Conservation (phyloP, 805 yeast species). For the Starmerella bacillaris region DNA sequence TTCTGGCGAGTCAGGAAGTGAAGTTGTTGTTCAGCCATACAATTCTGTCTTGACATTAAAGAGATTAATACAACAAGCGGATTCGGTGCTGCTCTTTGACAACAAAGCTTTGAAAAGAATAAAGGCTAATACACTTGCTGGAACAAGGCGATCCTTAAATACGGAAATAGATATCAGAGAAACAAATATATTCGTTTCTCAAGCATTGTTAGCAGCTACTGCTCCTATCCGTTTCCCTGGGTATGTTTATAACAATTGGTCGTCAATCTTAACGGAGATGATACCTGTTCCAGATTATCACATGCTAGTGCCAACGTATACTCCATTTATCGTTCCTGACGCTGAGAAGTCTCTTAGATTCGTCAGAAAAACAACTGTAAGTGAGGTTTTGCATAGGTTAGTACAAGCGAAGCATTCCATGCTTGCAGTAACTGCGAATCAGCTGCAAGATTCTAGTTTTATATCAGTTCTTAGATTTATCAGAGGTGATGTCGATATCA, state of each 20-base stretch:
- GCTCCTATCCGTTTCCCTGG: conserved; percentile 83
- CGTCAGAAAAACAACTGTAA: conserved; percentile 54
- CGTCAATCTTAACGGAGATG: conserved; percentile 62
- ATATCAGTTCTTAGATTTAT: conserved; percentile 53
- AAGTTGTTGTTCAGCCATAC: conserved; percentile 96
- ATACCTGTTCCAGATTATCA: conserved; percentile 76
- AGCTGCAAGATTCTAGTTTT: conserved; percentile 30
- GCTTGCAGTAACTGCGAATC: conserved; percentile 31
- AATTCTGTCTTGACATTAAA: conserved; percentile 69
- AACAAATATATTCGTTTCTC: conserved; percentile 68
- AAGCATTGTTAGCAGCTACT: conserved; percentile 68
- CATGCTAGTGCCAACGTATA: conserved; percentile 51
- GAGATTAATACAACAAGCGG: conserved; percentile 68
- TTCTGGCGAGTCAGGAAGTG: conserved; percentile 58
- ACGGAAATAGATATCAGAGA: not conserved
- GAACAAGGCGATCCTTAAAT: not conserved
- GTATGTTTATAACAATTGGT: conserved; percentile 71
- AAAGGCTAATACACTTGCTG: conserved; percentile 42
- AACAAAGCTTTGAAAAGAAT: conserved; percentile 65
- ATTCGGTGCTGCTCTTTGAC: conserved; percentile 76
- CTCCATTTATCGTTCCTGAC: conserved; percentile 55
- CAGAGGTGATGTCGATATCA: conserved; percentile 49
- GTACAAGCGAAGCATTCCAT: conserved; percentile 61
- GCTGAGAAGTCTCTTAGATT: conserved; percentile 29
- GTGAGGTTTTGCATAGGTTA: conserved; percentile 70